Conservation (phyloP, 2,329 filamentous ascomycete species). For the Microsporum audouinii region DNA sequence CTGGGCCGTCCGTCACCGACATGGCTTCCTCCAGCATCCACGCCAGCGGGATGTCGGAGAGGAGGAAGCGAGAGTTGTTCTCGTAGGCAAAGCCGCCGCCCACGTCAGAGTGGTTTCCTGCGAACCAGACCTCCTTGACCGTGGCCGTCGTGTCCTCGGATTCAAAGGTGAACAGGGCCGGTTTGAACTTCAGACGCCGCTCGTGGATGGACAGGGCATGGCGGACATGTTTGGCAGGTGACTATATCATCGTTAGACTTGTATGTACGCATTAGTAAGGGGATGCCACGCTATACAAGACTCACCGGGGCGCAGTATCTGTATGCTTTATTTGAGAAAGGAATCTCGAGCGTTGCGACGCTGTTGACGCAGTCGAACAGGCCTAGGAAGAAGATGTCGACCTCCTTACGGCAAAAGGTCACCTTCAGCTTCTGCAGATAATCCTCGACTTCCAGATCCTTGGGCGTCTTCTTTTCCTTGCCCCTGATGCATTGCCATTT, state of each 20-base stretch:
- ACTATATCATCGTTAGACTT: slow-evolving; percentile 9
- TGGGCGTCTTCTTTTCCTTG: slow-evolving; percentile 16
- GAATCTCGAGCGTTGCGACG: slow-evolving; percentile 28
- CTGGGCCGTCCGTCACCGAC: slow-evolving; percentile 15
- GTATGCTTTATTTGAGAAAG: slow-evolving; percentile 29
- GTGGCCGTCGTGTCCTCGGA: slow-evolving; percentile 25
- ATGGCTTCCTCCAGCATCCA: slow-evolving; percentile 44
- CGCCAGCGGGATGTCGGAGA: slow-evolving; percentile 42
- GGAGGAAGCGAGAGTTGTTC: slow-evolving; percentile 19
- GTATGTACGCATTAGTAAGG: slow-evolving; percentile 15
- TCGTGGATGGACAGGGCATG: slow-evolving; percentile 46
- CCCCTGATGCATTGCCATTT: slow-evolving; percentile 26
- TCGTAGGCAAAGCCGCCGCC: slow-evolving; percentile 42
- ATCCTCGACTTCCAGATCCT: slow-evolving; percentile 13
- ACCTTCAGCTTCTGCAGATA: slow-evolving; percentile 37
- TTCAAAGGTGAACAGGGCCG: slow-evolving; percentile 33
- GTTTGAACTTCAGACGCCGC: slow-evolving; percentile 45
- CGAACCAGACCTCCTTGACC: slow-evolving; percentile 46
- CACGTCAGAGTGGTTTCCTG: slow-evolving; percentile 44
- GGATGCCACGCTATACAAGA: neutral
- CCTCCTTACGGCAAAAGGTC: slow-evolving; percentile 39
- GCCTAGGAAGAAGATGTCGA: slow-evolving; percentile 43
- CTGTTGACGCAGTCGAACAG: slow-evolving; percentile 47
- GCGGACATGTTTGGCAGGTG: slow-evolving; percentile 38
- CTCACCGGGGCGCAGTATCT: slow-evolving; percentile 29